Evolutionary conservation across 805 yeast species (phyloP).

Genomic region (Nakazawaea ambrosiae): DNA sequence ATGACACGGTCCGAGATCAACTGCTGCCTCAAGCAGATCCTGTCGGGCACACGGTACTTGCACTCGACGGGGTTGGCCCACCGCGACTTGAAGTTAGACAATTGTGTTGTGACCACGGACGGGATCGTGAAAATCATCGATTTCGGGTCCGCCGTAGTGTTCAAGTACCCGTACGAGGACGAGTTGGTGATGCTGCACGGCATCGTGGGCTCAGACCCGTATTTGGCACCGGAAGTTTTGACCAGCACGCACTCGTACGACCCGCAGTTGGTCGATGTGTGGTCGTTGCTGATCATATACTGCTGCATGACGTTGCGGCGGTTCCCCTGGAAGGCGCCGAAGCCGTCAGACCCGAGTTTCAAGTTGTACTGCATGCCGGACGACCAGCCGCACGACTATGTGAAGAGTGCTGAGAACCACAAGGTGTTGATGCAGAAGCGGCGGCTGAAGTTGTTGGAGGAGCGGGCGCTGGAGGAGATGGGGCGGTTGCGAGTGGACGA

Average conservation of each 20-base stretch:
- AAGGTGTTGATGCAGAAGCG: slow-evolving; percentile 54
- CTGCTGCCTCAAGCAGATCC: slow-evolving; percentile 71
- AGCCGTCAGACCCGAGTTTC: slow-evolving; percentile 61
- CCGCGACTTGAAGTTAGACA: slow-evolving; percentile 75
- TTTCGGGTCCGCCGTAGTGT: slow-evolving; percentile 80
- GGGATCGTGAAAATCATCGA: slow-evolving; percentile 77
- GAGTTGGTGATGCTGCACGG: slow-evolving; percentile 60
- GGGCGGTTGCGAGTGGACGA: no score
- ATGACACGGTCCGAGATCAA: slow-evolving; percentile 79
- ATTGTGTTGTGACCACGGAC: slow-evolving; percentile 67
- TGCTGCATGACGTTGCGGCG: slow-evolving; percentile 83
- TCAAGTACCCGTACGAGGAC: slow-evolving; percentile 66
- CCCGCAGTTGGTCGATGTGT: slow-evolving; percentile 73
- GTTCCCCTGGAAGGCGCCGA: slow-evolving; percentile 86
- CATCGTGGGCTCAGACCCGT: slow-evolving; percentile 81
- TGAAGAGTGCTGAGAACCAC: slow-evolving; percentile 65
- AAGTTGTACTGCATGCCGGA: slow-evolving; percentile 58
- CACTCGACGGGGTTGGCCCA: slow-evolving; percentile 79
- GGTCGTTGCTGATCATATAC: slow-evolving; percentile 81
- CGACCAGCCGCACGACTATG: slow-evolving; percentile 73
- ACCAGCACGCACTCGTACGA: slow-evolving; percentile 49
- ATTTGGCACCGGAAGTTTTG: slow-evolving; percentile 78
- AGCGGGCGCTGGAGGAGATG: slow-evolving; percentile 15
- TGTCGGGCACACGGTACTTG: slow-evolving; percentile 64
- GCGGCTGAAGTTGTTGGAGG: slow-evolving; percentile 37